Conservation (phyloP, 768 basidiomycete genomes). For the Paxillus ammoniavirescens region DNA sequence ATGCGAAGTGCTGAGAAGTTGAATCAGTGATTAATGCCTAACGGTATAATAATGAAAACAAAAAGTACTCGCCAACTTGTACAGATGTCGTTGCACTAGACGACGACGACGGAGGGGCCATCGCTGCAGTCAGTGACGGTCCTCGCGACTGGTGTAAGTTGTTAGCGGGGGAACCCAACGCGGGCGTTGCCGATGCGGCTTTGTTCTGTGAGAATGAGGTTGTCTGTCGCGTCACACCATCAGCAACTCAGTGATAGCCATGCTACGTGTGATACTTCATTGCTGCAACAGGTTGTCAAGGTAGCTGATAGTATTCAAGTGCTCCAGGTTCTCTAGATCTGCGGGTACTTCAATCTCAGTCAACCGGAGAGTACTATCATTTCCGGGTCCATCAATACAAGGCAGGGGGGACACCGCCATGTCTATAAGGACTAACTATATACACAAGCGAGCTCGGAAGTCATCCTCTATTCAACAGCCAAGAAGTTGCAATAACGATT, state of each 20-base stretch:
- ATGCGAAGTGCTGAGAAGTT: slow-evolving; percentile 74
- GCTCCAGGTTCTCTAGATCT: no score
- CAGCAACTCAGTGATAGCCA: background rate
- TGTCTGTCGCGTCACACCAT: no score
- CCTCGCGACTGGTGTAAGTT: background rate
- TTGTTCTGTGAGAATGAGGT: background rate
- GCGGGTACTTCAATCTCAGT: no score
- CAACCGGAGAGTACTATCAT: no score
- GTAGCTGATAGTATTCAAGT: background rate
- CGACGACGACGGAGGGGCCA: slow-evolving; percentile 75
- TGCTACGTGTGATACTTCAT: background rate
- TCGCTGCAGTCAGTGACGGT: slow-evolving; percentile 37
- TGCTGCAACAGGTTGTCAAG: background rate
- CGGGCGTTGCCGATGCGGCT: slow-evolving; percentile 27
- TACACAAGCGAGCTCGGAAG: no score
- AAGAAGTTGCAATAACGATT: no score
- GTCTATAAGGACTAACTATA: no score
- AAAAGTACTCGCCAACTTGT: slow-evolving; percentile 79
- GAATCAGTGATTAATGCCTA: slow-evolving; percentile 14
- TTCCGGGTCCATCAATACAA: no score
- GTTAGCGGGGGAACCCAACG: slow-evolving; percentile 22
- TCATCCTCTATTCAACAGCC: no score
- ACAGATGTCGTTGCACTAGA: slow-evolving; percentile 75
- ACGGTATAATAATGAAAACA: background rate
- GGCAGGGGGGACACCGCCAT: no score